Evolutionary conservation across 495 filamentous ascomycete species (phyloP), one percentile per base, ranked within the genome.

Genomic region (Tuber melanosporum): DNA sequence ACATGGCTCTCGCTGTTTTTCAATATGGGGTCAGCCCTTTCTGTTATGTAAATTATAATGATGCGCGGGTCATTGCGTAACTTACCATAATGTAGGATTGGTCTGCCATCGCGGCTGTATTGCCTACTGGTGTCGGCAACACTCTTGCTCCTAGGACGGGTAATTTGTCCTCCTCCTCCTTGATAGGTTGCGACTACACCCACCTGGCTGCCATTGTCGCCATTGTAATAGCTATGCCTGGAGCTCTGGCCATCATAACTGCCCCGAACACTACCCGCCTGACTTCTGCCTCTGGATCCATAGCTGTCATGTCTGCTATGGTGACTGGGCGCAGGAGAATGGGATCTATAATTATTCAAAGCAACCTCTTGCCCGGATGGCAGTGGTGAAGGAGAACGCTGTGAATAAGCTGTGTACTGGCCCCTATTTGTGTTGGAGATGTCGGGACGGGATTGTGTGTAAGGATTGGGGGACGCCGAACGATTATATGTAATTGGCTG

Each of bases 1-100:
- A 99, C 86, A 97, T 87, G 71, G 96, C 94, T 74, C 94, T 92
- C 70, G 96, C 95, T 99, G 79, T 57, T 72, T 49, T 19, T 42
- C 36, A n/a, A 46, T 70, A 72, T 73, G 26, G 17, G 42, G 72
- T 86, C 74, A 85, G 79, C 72, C 71, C 3, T 2, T 41, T 49
- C 42, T 36, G 22, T 32, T 41, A 39, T 42, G 6, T 15, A 36
- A 36, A 2, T 26, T 41, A 15, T 22, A 66, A 10, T 32, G 41
- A 72, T n/a, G 77, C 83, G 66, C 79, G 79, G 78, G 45, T 36
- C 10, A 72, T 66, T 66, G 70, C 17, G 44, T 2, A 62, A 87
- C 93, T 90, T 88, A 98, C 95, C 92, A 85, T 93, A 97, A 85
- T 97, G 92, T 82, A 99, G 83, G 82, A 98, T 94, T 70, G 91